These are phyloP conservation scores for Colletotrichum lindemuthianum DNA, from an alignment of 2,329 filamentous ascomycete species.

Conservation along the genomic window DNA sequence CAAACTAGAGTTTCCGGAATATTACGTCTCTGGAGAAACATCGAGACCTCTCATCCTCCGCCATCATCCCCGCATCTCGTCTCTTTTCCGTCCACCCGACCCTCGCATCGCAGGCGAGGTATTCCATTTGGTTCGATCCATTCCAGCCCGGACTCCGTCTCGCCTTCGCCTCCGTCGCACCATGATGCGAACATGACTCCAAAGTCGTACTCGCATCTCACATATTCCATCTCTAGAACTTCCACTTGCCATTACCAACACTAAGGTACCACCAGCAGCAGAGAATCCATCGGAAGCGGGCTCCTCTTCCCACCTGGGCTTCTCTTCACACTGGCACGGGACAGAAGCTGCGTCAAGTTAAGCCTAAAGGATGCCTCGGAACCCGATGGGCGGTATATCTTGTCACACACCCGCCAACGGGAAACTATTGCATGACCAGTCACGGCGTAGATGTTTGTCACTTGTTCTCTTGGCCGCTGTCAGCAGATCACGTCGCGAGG, in stretches of 20 bases:
- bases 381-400: too few species aligned
- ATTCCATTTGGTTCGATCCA: too few species aligned
- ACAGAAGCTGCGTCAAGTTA: too few species aligned
- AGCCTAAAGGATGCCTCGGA: too few species aligned
- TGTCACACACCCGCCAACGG: neutral
- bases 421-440: slow-evolving; percentile 13
- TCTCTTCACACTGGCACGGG: neutral
- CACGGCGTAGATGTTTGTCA: slow-evolving; percentile 18
- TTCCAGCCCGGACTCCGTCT: too few species aligned
- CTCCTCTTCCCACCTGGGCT: neutral
- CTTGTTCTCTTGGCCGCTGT: slow-evolving; percentile 13
- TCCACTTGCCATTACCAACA: too few species aligned
- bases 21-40: neutral
- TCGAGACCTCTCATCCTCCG: slow-evolving; percentile 1
- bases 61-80: neutral
- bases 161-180: too few species aligned
- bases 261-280: too few species aligned
- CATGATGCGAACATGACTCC: neutral
- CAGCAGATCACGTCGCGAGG: slow-evolving; percentile 15
- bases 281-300: neutral
- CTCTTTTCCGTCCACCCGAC: too few species aligned
- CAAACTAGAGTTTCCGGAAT: slow-evolving; percentile 17
- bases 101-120: neutral
- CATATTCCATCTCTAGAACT: neutral
- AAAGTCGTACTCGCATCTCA: neutral